Conservation (phyloP, 75 land plant species). For the Selaginella moellendorffii region DNA sequence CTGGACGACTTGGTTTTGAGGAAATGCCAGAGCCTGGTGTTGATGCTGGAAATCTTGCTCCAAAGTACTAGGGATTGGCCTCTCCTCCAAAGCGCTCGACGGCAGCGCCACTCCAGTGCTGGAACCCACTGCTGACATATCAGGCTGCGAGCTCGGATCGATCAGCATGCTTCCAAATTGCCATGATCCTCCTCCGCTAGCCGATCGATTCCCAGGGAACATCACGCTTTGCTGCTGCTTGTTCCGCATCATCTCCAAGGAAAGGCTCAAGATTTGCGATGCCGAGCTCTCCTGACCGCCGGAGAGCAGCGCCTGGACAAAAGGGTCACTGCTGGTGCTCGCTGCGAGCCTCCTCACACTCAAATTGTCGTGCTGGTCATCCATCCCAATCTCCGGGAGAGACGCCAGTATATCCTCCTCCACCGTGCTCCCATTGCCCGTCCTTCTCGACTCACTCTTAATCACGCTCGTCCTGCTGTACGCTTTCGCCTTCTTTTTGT, state of each 20-base stretch:
- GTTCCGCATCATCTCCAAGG: background rate
- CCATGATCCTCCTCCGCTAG: background rate
- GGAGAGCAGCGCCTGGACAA: background rate
- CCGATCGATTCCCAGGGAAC: background rate
- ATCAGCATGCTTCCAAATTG: background rate
- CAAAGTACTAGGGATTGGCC: too few relatives aligned
- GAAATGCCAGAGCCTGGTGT: too few relatives aligned
- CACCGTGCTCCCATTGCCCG: background rate
- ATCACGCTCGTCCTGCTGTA: background rate
- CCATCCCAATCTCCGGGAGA: background rate
- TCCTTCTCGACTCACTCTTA: background rate
- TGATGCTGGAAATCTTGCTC: too few relatives aligned
- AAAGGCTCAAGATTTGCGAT: background rate
- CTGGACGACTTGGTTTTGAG: too few relatives aligned
- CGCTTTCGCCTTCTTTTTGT: background rate
- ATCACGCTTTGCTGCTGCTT: background rate
- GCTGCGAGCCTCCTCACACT: background rate
- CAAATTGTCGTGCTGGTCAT: background rate
- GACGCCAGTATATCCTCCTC: background rate
- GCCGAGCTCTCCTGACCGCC: background rate
- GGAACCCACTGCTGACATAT: too few relatives aligned
- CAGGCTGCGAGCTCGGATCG: too few relatives aligned
- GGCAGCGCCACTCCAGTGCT: too few relatives aligned
- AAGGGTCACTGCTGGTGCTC: background rate
- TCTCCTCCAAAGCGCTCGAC: too few relatives aligned